Conservation (phyloP, 768 basidiomycete species). For the Lactarius tabidus region DNA sequence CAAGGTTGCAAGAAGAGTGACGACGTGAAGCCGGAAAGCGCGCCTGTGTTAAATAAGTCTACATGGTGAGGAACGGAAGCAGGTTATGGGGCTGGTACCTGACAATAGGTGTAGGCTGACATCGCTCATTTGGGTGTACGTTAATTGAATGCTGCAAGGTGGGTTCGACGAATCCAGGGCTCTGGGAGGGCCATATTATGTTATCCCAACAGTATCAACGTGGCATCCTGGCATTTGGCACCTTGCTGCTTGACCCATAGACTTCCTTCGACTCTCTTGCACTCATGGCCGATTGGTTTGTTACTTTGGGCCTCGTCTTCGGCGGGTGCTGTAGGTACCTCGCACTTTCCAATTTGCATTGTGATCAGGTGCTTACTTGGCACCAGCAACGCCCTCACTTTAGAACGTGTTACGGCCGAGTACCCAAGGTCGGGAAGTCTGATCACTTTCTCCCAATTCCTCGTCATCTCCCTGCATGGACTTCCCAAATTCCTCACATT, state of each 20-base stretch:
- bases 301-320: constrained; percentile 72
- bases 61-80: background rate
- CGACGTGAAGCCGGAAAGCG: constrained; percentile 72
- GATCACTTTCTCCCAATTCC: constrained; percentile 85
- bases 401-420: constrained; percentile 66
- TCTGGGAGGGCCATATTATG: too few relatives aligned
- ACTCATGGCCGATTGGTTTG: constrained; percentile 45
- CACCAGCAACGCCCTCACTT: constrained; percentile 68
- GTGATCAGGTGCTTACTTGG: constrained; percentile 2
- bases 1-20: constrained; percentile 74
- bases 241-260: background rate
- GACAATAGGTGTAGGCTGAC: constrained; percentile 63
- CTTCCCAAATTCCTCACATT: constrained; percentile 55
- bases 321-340: constrained; percentile 83
- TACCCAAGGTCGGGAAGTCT: constrained; percentile 73
- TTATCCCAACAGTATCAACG: too few relatives aligned
- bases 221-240: background rate
- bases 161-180: too few relatives aligned
- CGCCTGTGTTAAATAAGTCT: constrained; percentile 44
- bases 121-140: constrained; percentile 50
- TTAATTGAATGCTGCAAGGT: background rate
- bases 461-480: constrained; percentile 69
- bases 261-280: background rate
- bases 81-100: constrained; percentile 36
- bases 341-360: constrained; percentile 7